These are phyloP conservation scores for Fusarium tanahbumbuense DNA, from an alignment of 2,329 filamentous ascomycete species.

Conservation along the genomic window DNA sequence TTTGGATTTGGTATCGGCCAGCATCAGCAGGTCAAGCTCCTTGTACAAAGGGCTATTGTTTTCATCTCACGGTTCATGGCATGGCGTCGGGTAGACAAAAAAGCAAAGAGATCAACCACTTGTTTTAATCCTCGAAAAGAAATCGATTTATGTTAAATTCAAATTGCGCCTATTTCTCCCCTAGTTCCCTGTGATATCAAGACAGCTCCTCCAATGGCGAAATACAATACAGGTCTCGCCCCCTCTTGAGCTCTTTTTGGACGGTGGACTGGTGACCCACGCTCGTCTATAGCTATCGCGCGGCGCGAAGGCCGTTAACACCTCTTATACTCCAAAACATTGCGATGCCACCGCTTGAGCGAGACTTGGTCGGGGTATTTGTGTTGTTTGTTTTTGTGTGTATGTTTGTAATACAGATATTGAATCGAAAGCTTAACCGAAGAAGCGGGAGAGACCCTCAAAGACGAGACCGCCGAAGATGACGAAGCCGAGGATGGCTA, in stretches of 20 bases:
- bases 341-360: conserved; percentile 1
- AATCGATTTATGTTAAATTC: conserved; percentile 40
- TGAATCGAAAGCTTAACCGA: conserved; percentile 47
- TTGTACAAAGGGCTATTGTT: conserved; percentile 18
- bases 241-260: conserved; percentile 11
- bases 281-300: conserved; percentile 10
- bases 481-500: conserved; percentile 69
- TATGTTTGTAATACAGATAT: conserved; percentile 8
- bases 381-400: conserved; percentile 10
- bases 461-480: conserved; percentile 71
- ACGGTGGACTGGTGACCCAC: conserved; percentile 10
- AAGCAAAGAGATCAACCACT: conserved; percentile 40
- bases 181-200: conserved; percentile 43
- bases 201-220: conserved; percentile 29
- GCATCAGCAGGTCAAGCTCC: conserved; percentile 6
- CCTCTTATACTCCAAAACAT: conserved; percentile 13
- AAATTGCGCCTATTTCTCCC: conserved; percentile 46
- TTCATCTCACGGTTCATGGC: conserved; percentile 34
- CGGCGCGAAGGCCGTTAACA: conserved; percentile 2
- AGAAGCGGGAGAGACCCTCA: conserved; percentile 67
- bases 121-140: conserved; percentile 32
- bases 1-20: neutral
- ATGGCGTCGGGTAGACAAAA: conserved; percentile 48
- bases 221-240: conserved; percentile 29
- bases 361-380: conserved; percentile 21